Conservation (phyloP, 345 rosid genomes). For the Carallia pectinifolia region DNA sequence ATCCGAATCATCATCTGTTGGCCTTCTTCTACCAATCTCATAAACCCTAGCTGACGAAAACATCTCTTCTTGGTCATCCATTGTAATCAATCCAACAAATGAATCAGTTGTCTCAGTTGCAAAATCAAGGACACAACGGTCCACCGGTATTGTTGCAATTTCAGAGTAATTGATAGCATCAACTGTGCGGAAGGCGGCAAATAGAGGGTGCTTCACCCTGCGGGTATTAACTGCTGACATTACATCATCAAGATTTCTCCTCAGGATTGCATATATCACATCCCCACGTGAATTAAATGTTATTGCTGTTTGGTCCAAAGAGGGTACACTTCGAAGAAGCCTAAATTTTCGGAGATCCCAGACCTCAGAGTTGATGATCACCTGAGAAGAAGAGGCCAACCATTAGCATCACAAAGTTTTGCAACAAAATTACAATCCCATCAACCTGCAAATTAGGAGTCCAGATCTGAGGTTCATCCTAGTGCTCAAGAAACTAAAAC, state of each 20-base stretch:
- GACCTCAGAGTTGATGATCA: slow-evolving; percentile 91
- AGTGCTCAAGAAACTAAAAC: too few relatives aligned
- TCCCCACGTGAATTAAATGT: slow-evolving; percentile 89
- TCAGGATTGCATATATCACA: slow-evolving; percentile 88
- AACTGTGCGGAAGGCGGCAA: slow-evolving; percentile 85
- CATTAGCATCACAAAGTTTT: background rate
- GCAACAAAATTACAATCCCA: background rate
- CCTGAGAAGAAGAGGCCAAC: slow-evolving; percentile 39
- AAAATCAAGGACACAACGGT: slow-evolving; percentile 96
- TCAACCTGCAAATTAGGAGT: background rate
- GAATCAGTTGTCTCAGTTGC: slow-evolving; percentile 92
- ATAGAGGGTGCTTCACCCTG: slow-evolving; percentile 77
- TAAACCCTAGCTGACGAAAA: slow-evolving; percentile 84
- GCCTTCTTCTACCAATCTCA: slow-evolving; percentile 89
- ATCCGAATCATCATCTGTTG: slow-evolving; percentile 95
- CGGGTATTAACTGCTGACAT: slow-evolving; percentile 89
- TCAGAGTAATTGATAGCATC: slow-evolving; percentile 94
- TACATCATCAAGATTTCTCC: slow-evolving; percentile 93
- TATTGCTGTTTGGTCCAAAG: slow-evolving; percentile 85
- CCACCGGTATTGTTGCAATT: slow-evolving; percentile 84
- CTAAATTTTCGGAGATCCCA: slow-evolving; percentile 89
- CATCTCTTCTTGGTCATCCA: slow-evolving; percentile 98
- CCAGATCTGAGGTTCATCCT: too few relatives aligned
- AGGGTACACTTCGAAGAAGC: slow-evolving; percentile 89
- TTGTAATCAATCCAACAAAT: slow-evolving; percentile 77